Conservation (phyloP, 2,329 filamentous ascomycete genomes). For the Apiospora phragmitis region DNA sequence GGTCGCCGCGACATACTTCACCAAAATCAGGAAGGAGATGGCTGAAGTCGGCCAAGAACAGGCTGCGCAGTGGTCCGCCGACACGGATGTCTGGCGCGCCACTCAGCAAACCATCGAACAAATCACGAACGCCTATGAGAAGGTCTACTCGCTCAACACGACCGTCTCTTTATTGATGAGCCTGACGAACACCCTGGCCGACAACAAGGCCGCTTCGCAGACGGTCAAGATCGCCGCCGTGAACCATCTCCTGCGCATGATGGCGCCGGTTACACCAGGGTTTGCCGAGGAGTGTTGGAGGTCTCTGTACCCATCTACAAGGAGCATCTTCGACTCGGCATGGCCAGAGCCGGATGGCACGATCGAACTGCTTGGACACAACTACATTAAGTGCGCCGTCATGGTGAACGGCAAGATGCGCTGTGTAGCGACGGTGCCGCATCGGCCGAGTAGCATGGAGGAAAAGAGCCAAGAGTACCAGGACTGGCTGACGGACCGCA, state of each 20-base stretch:
- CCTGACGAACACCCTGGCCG: constrained; percentile 69
- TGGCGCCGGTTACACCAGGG: constrained; percentile 78
- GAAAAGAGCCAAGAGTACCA: constrained; percentile 40
- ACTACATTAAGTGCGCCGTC: constrained; percentile 61
- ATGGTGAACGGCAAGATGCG: constrained; percentile 80
- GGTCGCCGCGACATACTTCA: constrained; percentile 38
- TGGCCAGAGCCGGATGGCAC: constrained; percentile 63
- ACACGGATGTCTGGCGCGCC: constrained; percentile 59
- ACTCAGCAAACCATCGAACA: constrained; percentile 68
- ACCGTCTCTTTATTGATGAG: constrained; percentile 81
- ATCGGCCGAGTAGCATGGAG: constrained; percentile 42
- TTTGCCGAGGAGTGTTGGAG: constrained; percentile 82
- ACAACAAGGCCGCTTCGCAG: constrained; percentile 41
- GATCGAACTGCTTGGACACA: constrained; percentile 48
- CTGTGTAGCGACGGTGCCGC: constrained; percentile 65
- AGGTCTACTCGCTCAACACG: constrained; percentile 79
- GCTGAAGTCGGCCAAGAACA: constrained; percentile 29
- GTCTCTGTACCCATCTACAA: constrained; percentile 44
- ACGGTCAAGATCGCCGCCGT: constrained; percentile 50
- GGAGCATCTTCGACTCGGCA: constrained; percentile 43
- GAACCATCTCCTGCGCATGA: constrained; percentile 64
- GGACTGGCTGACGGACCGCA: constrained; percentile 61
- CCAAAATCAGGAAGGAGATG: constrained; percentile 30
- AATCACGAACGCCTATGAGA: constrained; percentile 68
- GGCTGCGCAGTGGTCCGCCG: constrained; percentile 43